Evolutionary conservation across 495 filamentous ascomycete genomes (phyloP).

Genomic region (Annulohypoxylon maeteangense): DNA sequence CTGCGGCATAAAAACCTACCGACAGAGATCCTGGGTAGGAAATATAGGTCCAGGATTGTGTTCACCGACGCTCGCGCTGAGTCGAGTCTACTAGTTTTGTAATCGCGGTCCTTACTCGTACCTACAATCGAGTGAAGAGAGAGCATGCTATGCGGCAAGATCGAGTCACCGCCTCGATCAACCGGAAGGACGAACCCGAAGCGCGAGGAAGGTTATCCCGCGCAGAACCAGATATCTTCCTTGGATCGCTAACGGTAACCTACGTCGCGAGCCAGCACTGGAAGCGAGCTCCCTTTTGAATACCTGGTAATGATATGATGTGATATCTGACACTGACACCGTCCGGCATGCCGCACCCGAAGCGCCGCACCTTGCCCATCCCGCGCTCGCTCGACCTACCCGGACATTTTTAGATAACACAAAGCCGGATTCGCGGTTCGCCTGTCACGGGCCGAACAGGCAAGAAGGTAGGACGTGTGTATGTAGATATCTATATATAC

Average conservation of each 20-base stretch:
- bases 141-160: not conserved
- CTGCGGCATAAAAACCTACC: not conserved
- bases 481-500: not conserved
- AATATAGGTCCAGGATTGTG: constrained; percentile 3
- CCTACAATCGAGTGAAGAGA: not conserved
- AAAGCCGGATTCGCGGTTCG: constrained; percentile 7
- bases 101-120: not conserved
- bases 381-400: not conserved
- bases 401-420: not conserved
- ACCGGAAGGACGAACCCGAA: constrained; percentile 2
- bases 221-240: not conserved
- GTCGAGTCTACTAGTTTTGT: not conserved
- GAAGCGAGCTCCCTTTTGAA: not conserved
- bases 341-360: not conserved
- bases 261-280: not conserved
- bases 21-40: not conserved
- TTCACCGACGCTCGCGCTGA: not conserved
- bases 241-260: not conserved
- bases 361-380: not conserved
- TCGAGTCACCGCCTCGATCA: constrained; percentile 5
- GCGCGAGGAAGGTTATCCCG: not conserved
- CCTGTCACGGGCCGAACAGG: constrained; percentile 12
- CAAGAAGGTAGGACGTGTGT: not conserved
- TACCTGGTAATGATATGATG: not conserved
- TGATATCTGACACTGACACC: constrained; percentile 8